Conservation (phyloP, 192 early-diverging fungal species). For the Entomortierella parvispora region DNA sequence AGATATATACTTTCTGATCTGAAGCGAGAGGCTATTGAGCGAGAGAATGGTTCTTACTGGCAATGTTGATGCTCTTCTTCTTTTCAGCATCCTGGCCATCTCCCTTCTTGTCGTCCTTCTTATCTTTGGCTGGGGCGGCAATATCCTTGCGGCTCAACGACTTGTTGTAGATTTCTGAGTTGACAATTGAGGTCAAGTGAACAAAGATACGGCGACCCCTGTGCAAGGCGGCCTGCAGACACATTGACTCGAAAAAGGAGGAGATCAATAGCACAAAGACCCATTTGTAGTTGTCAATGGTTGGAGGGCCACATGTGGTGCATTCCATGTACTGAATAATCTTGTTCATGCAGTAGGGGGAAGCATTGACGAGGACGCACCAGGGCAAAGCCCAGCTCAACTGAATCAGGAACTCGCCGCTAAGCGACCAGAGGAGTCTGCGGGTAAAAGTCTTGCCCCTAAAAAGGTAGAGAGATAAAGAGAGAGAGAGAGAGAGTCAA, state of each 20-base stretch:
- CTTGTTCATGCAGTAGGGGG: constrained; percentile 46
- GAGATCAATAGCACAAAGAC: constrained; percentile 67
- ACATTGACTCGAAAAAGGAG: constrained; percentile 53
- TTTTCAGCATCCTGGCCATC: constrained; percentile 9
- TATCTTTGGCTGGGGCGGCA: constrained; percentile 31
- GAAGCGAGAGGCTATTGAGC: too few species aligned
- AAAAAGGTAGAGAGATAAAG: neutral
- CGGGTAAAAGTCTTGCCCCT: constrained; percentile 25
- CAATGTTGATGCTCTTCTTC: constrained; percentile 35
- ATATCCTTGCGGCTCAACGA: constrained; percentile 54
- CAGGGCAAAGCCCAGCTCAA: constrained; percentile 38
- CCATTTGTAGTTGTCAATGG: constrained; percentile 55
- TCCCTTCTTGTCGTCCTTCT: constrained; percentile 53
- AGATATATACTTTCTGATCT: too few species aligned
- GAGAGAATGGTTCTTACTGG: constrained; percentile 16
- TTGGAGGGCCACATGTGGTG: constrained; percentile 36
- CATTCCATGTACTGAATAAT: constrained; percentile 50
- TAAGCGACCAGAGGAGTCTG: constrained; percentile 10
- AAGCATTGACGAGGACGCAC: constrained; percentile 19
- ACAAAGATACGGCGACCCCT: constrained; percentile 71
- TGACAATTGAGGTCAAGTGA: constrained; percentile 58
- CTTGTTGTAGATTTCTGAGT: constrained; percentile 52
- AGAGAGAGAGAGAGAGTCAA: neutral
- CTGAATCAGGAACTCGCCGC: constrained; percentile 34
- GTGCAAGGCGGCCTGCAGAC: constrained; percentile 63